These are phyloP conservation scores for Fusarium incarnatum DNA, from an alignment of 2,329 filamentous ascomycete genomes.

Conservation along the genomic window DNA sequence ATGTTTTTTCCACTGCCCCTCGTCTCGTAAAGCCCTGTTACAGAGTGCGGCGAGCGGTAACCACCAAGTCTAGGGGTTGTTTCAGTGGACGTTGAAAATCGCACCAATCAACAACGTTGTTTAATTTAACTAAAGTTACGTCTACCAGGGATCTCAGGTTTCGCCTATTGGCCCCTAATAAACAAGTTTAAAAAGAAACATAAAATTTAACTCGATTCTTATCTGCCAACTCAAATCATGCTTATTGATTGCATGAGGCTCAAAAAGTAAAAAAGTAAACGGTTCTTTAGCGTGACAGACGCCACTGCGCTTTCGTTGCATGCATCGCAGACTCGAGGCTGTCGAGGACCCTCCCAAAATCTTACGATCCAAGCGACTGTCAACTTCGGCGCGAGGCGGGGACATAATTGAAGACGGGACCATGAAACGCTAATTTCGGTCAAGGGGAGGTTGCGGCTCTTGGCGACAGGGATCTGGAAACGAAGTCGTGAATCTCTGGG, in stretches of 20 bases:
- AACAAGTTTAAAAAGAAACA: conserved; percentile 31
- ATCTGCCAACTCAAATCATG: neutral
- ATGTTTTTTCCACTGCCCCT: neutral
- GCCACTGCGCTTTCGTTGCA: neutral
- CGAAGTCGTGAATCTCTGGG: neutral
- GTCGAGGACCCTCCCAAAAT: neutral
- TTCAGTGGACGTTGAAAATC: conserved; percentile 9
- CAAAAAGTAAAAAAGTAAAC: neutral
- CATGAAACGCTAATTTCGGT: conserved; percentile 24
- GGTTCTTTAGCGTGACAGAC: neutral
- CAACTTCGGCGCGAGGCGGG: neutral
- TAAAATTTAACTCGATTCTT: neutral
- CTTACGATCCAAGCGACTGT: neutral
- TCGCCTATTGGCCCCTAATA: neutral
- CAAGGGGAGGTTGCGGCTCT: conserved; percentile 1
- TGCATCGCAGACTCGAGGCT: neutral
- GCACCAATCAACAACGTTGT: conserved; percentile 17
- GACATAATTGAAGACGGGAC: neutral
- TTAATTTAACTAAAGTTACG: conserved; percentile 4
- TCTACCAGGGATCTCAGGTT: neutral
- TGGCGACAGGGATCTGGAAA: conserved; percentile 20
- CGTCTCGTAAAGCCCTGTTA: conserved; percentile 13
- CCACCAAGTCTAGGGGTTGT: conserved; percentile 5
- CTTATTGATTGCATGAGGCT: neutral
- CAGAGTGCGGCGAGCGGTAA: conserved; percentile 12